A percentile compares a stretch with the other conserved stretches of the same genome.
Evolutionary conservation across 371 early-diverging fungal species (phyloP).

Genomic region (Lichtheimia ornata): DNA sequence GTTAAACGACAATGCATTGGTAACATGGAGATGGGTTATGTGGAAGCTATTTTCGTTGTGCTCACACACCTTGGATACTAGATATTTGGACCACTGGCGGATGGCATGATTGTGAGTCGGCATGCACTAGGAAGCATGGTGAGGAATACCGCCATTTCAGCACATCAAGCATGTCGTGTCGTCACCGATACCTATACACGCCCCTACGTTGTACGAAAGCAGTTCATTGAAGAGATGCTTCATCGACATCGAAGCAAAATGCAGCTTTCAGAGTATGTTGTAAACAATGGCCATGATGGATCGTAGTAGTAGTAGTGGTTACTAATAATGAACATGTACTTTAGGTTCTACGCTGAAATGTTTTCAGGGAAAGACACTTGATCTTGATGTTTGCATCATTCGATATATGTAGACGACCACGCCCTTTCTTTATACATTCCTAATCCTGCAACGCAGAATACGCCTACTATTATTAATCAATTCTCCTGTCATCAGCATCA

Average conservation of each 20-base stretch:
- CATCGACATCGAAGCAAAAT: constrained; percentile 49
- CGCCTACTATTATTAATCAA: no score
- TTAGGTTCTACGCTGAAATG: constrained; percentile 9
- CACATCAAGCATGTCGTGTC: constrained; percentile 62
- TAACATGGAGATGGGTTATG: constrained; percentile 17
- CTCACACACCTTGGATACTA: constrained; percentile 16
- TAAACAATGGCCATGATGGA: not conserved
- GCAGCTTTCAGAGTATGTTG: constrained; percentile 52
- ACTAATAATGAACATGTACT: not conserved
- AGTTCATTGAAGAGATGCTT: constrained; percentile 62
- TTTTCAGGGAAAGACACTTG: constrained; percentile 9
- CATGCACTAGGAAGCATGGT: constrained; percentile 71
- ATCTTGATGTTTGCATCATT: no score
- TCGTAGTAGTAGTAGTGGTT: not conserved
- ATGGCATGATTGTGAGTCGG: constrained; percentile 72
- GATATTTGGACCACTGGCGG: constrained; percentile 73
- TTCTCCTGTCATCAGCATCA: no score
- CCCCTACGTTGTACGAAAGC: constrained; percentile 58
- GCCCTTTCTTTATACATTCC: no score
- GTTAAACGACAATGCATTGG: constrained; percentile 49
- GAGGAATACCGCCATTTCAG: constrained; percentile 71
- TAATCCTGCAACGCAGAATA: no score
- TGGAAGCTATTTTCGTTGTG: not conserved
- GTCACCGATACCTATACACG: constrained; percentile 59
- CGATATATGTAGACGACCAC: no score